Evolutionary conservation across 179 eudicot species (phyloP).

Genomic region (Sideroxylon spinosum): DNA sequence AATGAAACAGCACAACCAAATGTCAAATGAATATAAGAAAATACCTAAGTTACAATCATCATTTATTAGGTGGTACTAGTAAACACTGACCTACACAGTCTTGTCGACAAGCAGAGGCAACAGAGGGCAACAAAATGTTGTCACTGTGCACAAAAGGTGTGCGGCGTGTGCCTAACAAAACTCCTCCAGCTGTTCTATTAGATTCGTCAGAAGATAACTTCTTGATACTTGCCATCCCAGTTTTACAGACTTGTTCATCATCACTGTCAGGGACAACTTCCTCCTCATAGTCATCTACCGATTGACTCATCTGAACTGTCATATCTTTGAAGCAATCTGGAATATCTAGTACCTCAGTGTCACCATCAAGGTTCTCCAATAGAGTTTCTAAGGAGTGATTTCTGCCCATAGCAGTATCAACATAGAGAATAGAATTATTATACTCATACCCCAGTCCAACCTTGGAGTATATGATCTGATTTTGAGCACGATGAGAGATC

Average conservation of each 20-base stretch:
- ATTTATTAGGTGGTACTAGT: background rate
- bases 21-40: background rate
- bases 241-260: constrained; percentile 34
- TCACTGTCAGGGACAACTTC: constrained; percentile 65
- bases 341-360: constrained; percentile 39
- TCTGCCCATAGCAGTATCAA: constrained; percentile 16
- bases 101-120: constrained; percentile 17
- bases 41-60: background rate
- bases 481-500: background rate
- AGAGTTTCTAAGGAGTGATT: constrained; percentile 19
- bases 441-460: constrained; percentile 13
- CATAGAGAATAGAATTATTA: constrained; percentile 12
- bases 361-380: constrained; percentile 23
- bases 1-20: background rate
- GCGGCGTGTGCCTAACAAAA: background rate
- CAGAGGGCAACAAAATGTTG: background rate
- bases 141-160: background rate
- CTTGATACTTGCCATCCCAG: constrained; percentile 14
- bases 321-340: constrained; percentile 26
- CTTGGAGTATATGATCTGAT: constrained; percentile 19
- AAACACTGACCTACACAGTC: constrained; percentile 17
- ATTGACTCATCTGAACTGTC: constrained; percentile 17
- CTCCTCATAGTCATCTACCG: constrained; percentile 30
- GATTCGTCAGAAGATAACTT: constrained; percentile 16
- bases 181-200: background rate